Conservation (phyloP, 352 stramenopile species). For the Phytophthora palmivora region DNA sequence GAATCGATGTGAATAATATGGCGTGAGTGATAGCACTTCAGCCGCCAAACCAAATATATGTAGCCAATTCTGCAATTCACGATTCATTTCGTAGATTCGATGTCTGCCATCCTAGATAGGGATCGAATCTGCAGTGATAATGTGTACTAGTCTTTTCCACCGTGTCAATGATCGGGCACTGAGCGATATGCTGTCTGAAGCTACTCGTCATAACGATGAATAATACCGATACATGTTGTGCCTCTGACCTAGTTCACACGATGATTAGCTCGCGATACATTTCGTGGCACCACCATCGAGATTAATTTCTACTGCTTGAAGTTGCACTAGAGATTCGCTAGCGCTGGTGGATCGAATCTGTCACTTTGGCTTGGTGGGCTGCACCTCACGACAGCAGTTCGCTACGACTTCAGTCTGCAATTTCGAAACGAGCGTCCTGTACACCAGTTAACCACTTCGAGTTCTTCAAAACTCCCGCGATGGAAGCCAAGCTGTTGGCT, state of each 20-base stretch:
- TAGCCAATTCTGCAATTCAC: too few species aligned
- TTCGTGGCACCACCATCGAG: slow-evolving; percentile 5
- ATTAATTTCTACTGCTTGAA: slow-evolving; percentile 12
- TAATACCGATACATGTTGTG: too few species aligned
- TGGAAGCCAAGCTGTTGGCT: slow-evolving; percentile 38
- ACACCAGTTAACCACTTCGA: background rate
- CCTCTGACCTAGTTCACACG: background rate
- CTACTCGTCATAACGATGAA: too few species aligned
- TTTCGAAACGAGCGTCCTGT: slow-evolving; percentile 5
- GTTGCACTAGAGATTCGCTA: slow-evolving; percentile 7
- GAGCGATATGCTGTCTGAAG: background rate
- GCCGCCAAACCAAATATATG: too few species aligned
- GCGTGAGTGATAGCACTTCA: too few species aligned
- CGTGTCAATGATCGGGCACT: background rate
- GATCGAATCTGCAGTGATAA: slow-evolving; percentile 1
- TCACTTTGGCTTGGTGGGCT: background rate
- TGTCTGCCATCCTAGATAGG: background rate
- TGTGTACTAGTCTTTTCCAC: background rate
- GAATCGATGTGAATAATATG: too few species aligned
- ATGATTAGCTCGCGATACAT: slow-evolving; percentile 2
- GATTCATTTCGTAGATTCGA: slow-evolving; percentile 2
- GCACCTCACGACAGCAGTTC: background rate
- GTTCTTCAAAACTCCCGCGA: background rate
- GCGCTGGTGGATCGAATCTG: slow-evolving; percentile 12
- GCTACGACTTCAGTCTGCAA: slow-evolving; percentile 10